Percentiles rank a stretch among this genome's conserved stretches.
Evolutionary conservation across 2,329 filamentous ascomycete species (phyloP).

Genomic region (Pyricularia sp.): DNA sequence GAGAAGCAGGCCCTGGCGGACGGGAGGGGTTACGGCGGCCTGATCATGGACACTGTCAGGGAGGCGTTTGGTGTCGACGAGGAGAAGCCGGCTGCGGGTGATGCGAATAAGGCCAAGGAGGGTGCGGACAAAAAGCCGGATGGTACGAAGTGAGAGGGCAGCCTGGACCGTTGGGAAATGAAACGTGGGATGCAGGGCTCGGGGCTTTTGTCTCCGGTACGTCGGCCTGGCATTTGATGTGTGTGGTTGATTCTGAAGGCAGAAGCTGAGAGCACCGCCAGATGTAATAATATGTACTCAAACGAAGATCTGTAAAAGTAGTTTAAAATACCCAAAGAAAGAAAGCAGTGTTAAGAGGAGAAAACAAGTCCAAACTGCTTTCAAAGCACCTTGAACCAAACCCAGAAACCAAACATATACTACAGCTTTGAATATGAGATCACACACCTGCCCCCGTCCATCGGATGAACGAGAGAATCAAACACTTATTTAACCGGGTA

Average conservation of each 20-base stretch:
- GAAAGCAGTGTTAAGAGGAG: neutral
- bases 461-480: neutral
- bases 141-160: neutral
- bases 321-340: neutral
- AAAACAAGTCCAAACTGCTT: neutral
- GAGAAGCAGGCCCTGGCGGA: conserved; percentile 44
- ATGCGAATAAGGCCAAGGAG: neutral
- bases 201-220: neutral
- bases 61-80: conserved; percentile 30
- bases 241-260: neutral
- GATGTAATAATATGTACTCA: neutral
- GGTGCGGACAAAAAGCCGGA: neutral
- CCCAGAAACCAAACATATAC: neutral
- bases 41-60: conserved; percentile 47
- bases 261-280: neutral
- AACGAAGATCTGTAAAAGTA: neutral
- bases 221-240: neutral
- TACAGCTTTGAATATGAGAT: neutral
- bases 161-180: neutral
- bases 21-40: conserved; percentile 44
- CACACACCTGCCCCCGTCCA: neutral
- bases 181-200: neutral
- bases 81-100: conserved; percentile 11
- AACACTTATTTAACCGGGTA: neutral
- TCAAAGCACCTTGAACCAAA: neutral